Conservation (phyloP, 2,329 filamentous ascomycete genomes). For the Neofusicoccum sp. region DNA sequence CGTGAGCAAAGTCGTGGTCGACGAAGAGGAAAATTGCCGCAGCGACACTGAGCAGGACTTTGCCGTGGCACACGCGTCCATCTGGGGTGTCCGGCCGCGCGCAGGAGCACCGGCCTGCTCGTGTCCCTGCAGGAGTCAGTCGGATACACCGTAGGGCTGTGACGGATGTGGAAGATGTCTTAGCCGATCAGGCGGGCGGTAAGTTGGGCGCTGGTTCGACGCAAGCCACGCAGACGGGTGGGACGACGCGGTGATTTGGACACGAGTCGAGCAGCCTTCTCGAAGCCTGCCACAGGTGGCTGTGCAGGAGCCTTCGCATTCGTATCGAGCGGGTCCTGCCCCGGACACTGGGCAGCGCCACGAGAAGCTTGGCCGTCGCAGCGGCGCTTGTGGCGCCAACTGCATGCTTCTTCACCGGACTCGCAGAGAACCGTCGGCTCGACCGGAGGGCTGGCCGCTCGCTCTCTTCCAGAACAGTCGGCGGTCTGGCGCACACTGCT, state of each 20-base stretch:
- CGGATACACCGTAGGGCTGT: not conserved
- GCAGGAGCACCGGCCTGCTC: not conserved
- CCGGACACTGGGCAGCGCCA: constrained; percentile 1
- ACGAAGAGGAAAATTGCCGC: not conserved
- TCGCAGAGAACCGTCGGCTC: not conserved
- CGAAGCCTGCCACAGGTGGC: not conserved
- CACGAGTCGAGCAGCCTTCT: not conserved
- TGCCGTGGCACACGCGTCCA: not conserved
- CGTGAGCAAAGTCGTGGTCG: not conserved
- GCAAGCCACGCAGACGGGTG: too few relatives aligned
- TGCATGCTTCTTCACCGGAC: not conserved
- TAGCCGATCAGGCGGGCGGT: not conserved
- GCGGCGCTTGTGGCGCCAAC: not conserved
- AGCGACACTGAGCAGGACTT: not conserved
- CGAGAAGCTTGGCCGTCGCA: not conserved
- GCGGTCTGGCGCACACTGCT: not conserved
- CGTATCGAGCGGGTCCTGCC: not conserved
- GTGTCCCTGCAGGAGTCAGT: not conserved
- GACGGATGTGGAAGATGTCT: not conserved
- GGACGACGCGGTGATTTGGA: too few relatives aligned
- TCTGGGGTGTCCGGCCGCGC: not conserved
- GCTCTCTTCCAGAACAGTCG: not conserved
- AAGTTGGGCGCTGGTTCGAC: too few relatives aligned
- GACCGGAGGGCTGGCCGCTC: not conserved
- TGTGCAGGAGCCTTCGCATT: not conserved